Evolutionary conservation across 164 flowering plant genomes (phyloP).

Genomic region (Stephania cephalantha): DNA sequence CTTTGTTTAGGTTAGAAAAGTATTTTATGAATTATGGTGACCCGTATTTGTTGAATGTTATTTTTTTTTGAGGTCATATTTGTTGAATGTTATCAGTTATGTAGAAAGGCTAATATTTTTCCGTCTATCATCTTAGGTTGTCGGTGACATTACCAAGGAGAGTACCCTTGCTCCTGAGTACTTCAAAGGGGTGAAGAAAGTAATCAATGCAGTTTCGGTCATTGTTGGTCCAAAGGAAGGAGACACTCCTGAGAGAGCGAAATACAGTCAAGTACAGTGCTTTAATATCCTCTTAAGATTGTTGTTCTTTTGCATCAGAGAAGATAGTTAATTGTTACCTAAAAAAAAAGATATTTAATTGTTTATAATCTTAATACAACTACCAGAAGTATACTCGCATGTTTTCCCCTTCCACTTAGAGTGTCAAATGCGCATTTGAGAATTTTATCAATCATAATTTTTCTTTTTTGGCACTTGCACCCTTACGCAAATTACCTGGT

Average conservation of each 20-base stretch:
- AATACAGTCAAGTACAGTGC: conserved; percentile 81
- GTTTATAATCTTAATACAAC: no score
- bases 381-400: not conserved
- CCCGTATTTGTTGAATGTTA: not conserved
- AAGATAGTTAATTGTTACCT: not conserved
- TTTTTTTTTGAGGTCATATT: not conserved
- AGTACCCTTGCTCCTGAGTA: conserved; percentile 61
- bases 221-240: conserved; percentile 99
- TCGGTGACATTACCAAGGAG: conserved; percentile 87
- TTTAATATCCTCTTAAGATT: conserved; percentile 1
- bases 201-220: conserved; percentile 85
- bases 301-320: not conserved
- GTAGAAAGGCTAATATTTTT: not conserved
- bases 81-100: not conserved
- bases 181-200: conserved; percentile 85
- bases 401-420: not conserved
- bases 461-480: not conserved
- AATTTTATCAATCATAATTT: not conserved
- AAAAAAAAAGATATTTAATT: not conserved
- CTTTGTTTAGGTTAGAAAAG: not conserved
- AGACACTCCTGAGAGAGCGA: conserved; percentile 92
- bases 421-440: not conserved
- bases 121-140: conserved; percentile 38
- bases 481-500: conserved; percentile 16
- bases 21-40: not conserved